phyloP scores from a whole-genome alignment of 352 stramenopile species.

The Phytophthora pinifolia region DNA sequence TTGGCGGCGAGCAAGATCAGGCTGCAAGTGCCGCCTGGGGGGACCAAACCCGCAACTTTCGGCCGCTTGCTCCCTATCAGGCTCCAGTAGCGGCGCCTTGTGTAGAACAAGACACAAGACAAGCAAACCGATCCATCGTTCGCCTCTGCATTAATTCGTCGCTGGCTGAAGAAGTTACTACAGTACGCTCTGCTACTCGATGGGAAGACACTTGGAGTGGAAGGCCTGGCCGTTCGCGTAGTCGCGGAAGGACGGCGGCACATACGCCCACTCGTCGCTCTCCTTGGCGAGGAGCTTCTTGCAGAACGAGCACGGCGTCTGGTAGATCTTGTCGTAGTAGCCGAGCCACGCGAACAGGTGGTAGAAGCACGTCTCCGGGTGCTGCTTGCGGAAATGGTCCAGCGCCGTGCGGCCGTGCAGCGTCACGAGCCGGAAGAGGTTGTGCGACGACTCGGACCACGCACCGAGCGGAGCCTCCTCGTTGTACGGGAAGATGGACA shows the following conservation, averaged over 20 bases:
- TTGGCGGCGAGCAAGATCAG: constrained; percentile 46
- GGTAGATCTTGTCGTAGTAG: constrained; percentile 90
- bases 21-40: constrained; percentile 28
- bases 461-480: constrained; percentile 73
- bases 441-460: constrained; percentile 82
- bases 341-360: constrained; percentile 86
- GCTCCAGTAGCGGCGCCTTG: constrained; percentile 29
- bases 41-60: constrained; percentile 29
- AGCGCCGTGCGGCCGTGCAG: constrained; percentile 77
- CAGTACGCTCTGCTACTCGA: constrained; percentile 37
- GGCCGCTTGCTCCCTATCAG: constrained; percentile 72
- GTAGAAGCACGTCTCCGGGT: constrained; percentile 86
- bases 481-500: constrained; percentile 82
- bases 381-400: constrained; percentile 83
- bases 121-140: no score
- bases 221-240: constrained; percentile 81
- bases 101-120: constrained; percentile 12
- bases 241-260: constrained; percentile 85
- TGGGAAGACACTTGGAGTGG: constrained; percentile 79
- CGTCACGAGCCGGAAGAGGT: constrained; percentile 77
- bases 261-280: constrained; percentile 74
- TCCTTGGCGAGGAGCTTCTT: constrained; percentile 87
- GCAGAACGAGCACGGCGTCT: constrained; percentile 81
- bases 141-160: constrained; percentile 7
- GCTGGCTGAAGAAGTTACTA: background rate